Evolutionary conservation across 208 protist genomes (phyloP).

Genomic region (Herpetomonas samuelpessoai): DNA sequence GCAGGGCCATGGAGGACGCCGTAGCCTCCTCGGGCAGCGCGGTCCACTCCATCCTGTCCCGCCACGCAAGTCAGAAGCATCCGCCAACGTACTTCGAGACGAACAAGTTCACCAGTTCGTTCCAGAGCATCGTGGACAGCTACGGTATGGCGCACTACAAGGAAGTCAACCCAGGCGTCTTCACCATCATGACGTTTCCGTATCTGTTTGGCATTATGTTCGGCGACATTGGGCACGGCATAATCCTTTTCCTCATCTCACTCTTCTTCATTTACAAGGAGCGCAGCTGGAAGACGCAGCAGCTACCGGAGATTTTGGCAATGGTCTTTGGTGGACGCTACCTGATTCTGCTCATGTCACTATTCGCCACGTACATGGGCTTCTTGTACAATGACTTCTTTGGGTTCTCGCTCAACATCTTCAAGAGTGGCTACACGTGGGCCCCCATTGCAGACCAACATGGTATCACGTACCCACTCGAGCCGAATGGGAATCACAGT

Average conservation of each 20-base stretch:
- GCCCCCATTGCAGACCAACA: constrained; percentile 21
- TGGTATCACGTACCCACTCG: constrained; percentile 27
- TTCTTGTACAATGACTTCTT: constrained; percentile 98
- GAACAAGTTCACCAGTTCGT: constrained; percentile 94
- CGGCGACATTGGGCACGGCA: constrained; percentile 99
- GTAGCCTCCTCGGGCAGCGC: constrained; percentile 47
- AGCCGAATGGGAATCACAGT: constrained; percentile 29
- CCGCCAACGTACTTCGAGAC: constrained; percentile 97
- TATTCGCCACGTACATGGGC: constrained; percentile 97
- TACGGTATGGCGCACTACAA: constrained; percentile 96
- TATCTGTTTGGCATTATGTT: constrained; percentile 99
- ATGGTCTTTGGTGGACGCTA: constrained; percentile 92
- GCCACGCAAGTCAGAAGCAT: constrained; percentile 54
- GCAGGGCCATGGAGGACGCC: constrained; percentile 43
- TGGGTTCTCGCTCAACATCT: constrained; percentile 85
- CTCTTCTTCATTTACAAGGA: constrained; percentile 82
- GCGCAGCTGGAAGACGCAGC: constrained; percentile 52
- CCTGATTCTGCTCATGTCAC: constrained; percentile 95
- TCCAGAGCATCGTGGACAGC: constrained; percentile 98
- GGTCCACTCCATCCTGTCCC: constrained; percentile 87
- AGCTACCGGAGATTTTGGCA: constrained; percentile 85
- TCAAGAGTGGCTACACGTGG: constrained; percentile 79
- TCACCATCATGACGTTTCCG: constrained; percentile 98
- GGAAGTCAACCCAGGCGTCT: constrained; percentile 93
- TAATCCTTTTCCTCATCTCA: constrained; percentile 86